Evolutionary conservation across 2,329 filamentous ascomycete genomes (phyloP), one percentile per base, ranked within the genome.

Genomic region (Lachnellula subtilissima): DNA sequence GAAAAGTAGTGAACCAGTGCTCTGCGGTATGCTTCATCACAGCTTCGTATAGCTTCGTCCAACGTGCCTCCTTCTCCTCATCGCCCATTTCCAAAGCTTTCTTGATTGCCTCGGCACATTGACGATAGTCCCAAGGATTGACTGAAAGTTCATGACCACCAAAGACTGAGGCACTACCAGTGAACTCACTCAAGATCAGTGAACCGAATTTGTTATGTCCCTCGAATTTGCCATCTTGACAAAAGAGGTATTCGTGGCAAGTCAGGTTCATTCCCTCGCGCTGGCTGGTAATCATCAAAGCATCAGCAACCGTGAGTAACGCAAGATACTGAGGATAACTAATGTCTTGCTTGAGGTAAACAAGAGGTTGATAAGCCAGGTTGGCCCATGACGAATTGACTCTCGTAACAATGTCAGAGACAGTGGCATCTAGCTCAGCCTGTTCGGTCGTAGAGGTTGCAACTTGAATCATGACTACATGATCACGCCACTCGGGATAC

Each of bases 261-360:
- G 93, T 97, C 54, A 97, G 74, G 70, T 97, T 97, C 94, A 97
- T 97, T 60, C 93, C 93, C 71, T 97, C 93, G 52, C 94, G 90
- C 65, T 97, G 85, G 69, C 91, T 95, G 2, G 93, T 95, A 67
- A 97, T 94, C 83, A 97, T 94, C 50, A 97, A 77, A 2, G 88
- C 89, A 73, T 97, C 92, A 2, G 93, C 94, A 52, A 95, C 87
- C 3, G 90, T 91, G 48, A 97, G 80, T 7, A 97, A 78, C 1
- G 92, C 93, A n/a, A 97, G 81, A 67, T 97, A 97, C 69, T 97
- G 92, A 0, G 89, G 79, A 69, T 96, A 96, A 56, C 89, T 87
- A 57, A 97, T 94, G 66, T 97, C 93, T 71, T 97, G 93, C 72
- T 95, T 92, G 52, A 97, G 78, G 72, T 97, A 97, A 5, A 97